Base-by-base conservation (phyloP, 2,329 filamentous ascomycete species). In the Cordyceps javanica region DNA sequence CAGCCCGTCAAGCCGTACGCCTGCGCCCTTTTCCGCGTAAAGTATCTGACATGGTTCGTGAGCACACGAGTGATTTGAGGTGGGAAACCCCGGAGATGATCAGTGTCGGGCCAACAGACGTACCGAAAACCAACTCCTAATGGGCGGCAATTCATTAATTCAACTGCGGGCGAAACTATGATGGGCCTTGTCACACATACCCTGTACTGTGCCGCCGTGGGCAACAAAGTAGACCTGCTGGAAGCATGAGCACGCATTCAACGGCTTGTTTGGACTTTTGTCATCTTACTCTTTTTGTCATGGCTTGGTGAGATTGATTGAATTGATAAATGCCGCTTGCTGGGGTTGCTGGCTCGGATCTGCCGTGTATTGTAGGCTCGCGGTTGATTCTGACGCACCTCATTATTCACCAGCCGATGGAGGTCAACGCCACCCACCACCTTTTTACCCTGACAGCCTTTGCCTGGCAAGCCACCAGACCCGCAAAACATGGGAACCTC, bases 131-230 rank as follows among this genome's bases (percentile, higher is more conserved):
- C 78, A 49, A 85, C 82, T 55, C 82, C 81, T 84, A 10, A 2
- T n/a, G n/a, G 4, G 55, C 21, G 63, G 60, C 66, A 63, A 68
- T 6, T 71, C 65, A 61, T 57, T 38, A 48, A 32, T 25, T 28
- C 48, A 57, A n/a, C 44, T 61, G 25, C 32, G 46, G 67, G 76
- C 72, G n/a, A 77, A n/a, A 16, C 13, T 14, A 26, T 10, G 44
- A 21, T 14, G 28, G 10, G n/a, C n/a, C 2, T 57, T 10, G 26
- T 52, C 25, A 6, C 13, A 63, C 73, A 60, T 72, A 86, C 87
- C 87, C 79, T 91, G 87, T 13, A 91, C 88, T 39, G 63, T 63
- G 14, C 78, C 78, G 55, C 87, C 87, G 64, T 89, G 83, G 59
- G 85, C 86, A 16, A 81, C 72, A 67, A 86, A 88, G 63, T 82